Percentiles rank a stretch among this genome's conserved stretches.
Conservation (phyloP, 129 eudicot genomes). For the Lactuca sativa region DNA sequence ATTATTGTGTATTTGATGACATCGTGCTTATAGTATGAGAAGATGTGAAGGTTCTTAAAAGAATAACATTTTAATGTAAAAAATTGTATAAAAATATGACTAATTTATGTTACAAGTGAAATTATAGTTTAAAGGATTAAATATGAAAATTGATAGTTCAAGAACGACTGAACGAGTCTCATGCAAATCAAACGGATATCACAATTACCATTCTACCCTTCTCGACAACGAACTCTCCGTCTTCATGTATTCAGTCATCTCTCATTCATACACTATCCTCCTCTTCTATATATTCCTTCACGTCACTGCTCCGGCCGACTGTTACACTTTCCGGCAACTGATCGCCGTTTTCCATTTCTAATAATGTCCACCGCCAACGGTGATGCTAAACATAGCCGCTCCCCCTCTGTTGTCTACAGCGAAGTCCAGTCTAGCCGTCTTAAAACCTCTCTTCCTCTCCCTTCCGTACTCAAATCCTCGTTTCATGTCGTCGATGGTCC, state of each 20-base stretch:
- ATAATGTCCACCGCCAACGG: conserved; percentile 25
- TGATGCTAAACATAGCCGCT: conserved; percentile 37
- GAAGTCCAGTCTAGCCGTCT: conserved; percentile 72
- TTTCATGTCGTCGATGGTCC: conserved; percentile 74
- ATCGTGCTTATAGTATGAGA: too few species aligned
- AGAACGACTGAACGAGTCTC: conserved; percentile 27
- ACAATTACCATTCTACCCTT: conserved; percentile 22
- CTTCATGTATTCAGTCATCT: conserved; percentile 12
- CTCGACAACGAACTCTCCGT: conserved; percentile 10
- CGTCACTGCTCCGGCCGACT: conserved; percentile 1
- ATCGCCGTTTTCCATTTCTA: neutral
- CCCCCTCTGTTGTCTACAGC: conserved; percentile 51
- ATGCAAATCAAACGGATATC: conserved; percentile 26
- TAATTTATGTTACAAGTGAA: too few species aligned
- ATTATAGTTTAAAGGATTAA: too few species aligned
- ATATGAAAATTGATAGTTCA: too few species aligned
- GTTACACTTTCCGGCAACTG: conserved; percentile 6
- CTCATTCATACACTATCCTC: neutral
- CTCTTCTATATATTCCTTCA: neutral
- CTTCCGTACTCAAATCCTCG: conserved; percentile 57
- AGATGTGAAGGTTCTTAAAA: too few species aligned
- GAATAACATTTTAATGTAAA: too few species aligned
- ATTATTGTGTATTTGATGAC: too few species aligned
- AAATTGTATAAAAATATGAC: too few species aligned
- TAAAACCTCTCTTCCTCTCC: conserved; percentile 56